Conservation (phyloP, 176 grass and related monocot genomes). For the Tillandsia fasciculata region DNA sequence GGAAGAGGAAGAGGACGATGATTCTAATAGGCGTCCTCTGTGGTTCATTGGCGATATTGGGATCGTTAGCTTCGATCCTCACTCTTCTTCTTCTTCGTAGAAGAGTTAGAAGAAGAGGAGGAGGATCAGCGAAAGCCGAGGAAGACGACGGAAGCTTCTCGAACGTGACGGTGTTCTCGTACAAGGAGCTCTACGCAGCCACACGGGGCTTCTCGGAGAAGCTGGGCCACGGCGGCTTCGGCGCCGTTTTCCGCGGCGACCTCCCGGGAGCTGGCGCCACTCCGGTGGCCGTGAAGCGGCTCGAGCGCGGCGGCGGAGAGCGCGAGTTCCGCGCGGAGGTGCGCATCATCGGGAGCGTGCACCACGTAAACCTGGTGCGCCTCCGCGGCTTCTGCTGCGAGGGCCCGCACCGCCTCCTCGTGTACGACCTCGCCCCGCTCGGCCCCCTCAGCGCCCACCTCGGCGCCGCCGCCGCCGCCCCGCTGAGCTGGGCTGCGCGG, state of each 20-base stretch:
- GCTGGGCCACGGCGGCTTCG: slow-evolving; percentile 28
- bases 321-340: slow-evolving; percentile 34
- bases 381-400: slow-evolving; percentile 40
- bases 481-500: background rate
- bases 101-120: background rate
- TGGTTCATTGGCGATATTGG: background rate
- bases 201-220: slow-evolving; percentile 11
- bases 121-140: background rate
- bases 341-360: slow-evolving; percentile 26
- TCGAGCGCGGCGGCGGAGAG: background rate
- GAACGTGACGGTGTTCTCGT: slow-evolving; percentile 9
- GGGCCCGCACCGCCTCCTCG: slow-evolving; percentile 21
- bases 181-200: slow-evolving; percentile 2
- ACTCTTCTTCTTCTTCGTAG: background rate
- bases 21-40: background rate
- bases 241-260: slow-evolving; percentile 15
- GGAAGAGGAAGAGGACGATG: background rate
- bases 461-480: background rate
- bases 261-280: slow-evolving; percentile 16
- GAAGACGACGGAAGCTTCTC: background rate
- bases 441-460: slow-evolving; percentile 28
- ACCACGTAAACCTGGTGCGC: slow-evolving; percentile 31
- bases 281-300: slow-evolving; percentile 24
- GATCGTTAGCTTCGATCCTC: background rate
- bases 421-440: slow-evolving; percentile 34